phyloP scores from a whole-genome alignment of 768 basidiomycete genomes.

The Pleurotus ostreatus region DNA sequence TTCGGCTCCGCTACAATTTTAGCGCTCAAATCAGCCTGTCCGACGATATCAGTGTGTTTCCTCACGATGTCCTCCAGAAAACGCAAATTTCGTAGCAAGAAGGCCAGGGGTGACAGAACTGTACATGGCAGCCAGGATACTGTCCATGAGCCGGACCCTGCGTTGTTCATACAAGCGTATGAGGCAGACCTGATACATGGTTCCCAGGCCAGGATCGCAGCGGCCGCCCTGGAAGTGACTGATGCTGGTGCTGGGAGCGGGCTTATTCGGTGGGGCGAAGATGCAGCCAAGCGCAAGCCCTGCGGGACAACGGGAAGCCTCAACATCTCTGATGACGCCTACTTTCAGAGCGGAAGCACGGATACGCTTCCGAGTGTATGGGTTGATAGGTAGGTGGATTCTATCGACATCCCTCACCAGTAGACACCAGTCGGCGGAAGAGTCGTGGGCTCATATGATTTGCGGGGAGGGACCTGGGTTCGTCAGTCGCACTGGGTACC shows the following conservation, averaged over 20 bases:
- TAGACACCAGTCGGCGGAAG: no score
- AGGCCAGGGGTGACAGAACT: not conserved
- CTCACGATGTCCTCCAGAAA: not conserved
- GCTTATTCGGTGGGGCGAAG: conserved; percentile 28
- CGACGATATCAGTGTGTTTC: not conserved
- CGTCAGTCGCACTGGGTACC: conserved; percentile 3
- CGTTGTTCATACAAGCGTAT: conserved; percentile 61
- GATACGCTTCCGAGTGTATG: conserved; percentile 36
- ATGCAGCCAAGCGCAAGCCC: not conserved
- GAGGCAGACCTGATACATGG: conserved; percentile 72
- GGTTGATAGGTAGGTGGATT: conserved; percentile 78
- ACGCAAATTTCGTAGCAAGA: conserved; percentile 5
- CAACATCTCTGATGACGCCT: conserved; percentile 16
- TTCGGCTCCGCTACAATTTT: not conserved
- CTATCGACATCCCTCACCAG: no score
- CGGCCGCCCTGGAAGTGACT: conserved; percentile 30
- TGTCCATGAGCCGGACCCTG: conserved; percentile 18
- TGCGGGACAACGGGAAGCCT: not conserved
- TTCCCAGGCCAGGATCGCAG: conserved; percentile 35
- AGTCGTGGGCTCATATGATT: no score
- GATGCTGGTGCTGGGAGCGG: conserved; percentile 15
- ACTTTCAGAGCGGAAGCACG: conserved; percentile 18
- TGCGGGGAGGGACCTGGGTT: not conserved
- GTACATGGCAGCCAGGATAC: not conserved
- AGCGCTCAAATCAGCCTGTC: not conserved